Evolutionary conservation across 164 flowering plant species (phyloP).

Genomic region (Dillenia suffruticosa): DNA sequence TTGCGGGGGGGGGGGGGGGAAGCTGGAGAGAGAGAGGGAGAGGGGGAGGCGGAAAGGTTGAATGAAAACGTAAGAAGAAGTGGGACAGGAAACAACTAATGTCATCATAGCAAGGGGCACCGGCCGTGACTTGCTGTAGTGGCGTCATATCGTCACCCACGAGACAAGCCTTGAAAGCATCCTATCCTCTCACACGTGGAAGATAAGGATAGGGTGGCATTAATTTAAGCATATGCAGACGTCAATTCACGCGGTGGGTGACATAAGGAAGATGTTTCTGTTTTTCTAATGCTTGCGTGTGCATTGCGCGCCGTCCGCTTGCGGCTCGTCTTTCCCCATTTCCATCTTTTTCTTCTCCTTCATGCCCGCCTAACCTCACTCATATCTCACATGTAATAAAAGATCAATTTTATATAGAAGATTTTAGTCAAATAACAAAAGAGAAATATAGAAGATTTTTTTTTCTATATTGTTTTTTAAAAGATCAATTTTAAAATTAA

Average conservation of each 20-base stretch:
- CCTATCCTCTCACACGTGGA: not conserved
- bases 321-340: too few relatives aligned
- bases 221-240: not conserved
- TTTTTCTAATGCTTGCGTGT: not conserved
- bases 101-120: too few relatives aligned
- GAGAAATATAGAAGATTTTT: too few relatives aligned
- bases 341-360: not conserved
- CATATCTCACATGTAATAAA: too few relatives aligned
- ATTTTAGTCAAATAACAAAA: too few relatives aligned
- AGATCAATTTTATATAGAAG: too few relatives aligned
- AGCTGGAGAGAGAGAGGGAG: constrained; percentile 7
- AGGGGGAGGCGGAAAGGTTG: not conserved
- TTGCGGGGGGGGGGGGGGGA: too few relatives aligned
- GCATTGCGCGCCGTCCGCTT: constrained; percentile 19
- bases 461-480: too few relatives aligned
- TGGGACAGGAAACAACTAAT: not conserved
- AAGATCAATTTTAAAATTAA: too few relatives aligned
- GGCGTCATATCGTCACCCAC: not conserved
- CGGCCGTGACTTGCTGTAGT: too few relatives aligned
- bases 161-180: not conserved
- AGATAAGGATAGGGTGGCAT: constrained; percentile 2
- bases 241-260: constrained; percentile 1
- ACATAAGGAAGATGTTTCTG: not conserved
- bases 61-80: not conserved
- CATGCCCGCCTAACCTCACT: too few relatives aligned